Evolutionary conservation across 257 asterid species (phyloP).

Genomic region (Paulownia fortunei): DNA sequence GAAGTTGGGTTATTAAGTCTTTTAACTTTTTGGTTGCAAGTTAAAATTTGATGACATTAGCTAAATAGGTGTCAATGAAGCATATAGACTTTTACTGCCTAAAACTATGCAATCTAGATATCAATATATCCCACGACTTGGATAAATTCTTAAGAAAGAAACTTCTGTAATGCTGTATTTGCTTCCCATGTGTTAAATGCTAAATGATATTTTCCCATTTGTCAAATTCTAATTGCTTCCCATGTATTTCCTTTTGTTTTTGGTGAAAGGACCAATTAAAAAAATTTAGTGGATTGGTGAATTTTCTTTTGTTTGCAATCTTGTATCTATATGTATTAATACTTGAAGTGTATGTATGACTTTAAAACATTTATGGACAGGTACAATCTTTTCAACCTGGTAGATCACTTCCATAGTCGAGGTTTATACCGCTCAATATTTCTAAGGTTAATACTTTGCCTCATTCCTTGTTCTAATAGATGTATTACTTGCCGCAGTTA

Average conservation of each 20-base stretch:
- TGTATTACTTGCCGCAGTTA: neutral
- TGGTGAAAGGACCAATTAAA: too few relatives aligned
- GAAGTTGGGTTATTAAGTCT: too few relatives aligned
- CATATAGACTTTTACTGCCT: too few relatives aligned
- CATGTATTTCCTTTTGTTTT: too few relatives aligned
- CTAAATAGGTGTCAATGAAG: too few relatives aligned
- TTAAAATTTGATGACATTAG: too few relatives aligned
- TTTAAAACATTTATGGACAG: slow-evolving; percentile 48
- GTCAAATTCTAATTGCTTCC: too few relatives aligned
- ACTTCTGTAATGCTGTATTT: neutral
- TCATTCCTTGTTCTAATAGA: neutral
- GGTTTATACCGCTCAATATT: slow-evolving; percentile 82
- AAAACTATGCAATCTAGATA: too few relatives aligned
- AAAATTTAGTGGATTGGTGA: too few relatives aligned
- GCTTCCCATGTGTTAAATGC: neutral
- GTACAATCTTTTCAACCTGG: slow-evolving; percentile 74
- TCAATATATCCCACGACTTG: neutral
- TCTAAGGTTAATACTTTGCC: slow-evolving; percentile 51
- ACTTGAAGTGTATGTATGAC: slow-evolving; percentile 2
- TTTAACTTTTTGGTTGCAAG: too few relatives aligned
- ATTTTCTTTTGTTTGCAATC: neutral
- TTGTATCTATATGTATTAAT: neutral
- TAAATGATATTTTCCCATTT: too few relatives aligned
- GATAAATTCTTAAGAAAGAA: neutral
- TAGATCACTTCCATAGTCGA: slow-evolving; percentile 76